Evolutionary conservation across 192 early-diverging fungal genomes (phyloP), one percentile per base, ranked within the genome.

Genomic region (Entomortierella chlamydospora): DNA sequence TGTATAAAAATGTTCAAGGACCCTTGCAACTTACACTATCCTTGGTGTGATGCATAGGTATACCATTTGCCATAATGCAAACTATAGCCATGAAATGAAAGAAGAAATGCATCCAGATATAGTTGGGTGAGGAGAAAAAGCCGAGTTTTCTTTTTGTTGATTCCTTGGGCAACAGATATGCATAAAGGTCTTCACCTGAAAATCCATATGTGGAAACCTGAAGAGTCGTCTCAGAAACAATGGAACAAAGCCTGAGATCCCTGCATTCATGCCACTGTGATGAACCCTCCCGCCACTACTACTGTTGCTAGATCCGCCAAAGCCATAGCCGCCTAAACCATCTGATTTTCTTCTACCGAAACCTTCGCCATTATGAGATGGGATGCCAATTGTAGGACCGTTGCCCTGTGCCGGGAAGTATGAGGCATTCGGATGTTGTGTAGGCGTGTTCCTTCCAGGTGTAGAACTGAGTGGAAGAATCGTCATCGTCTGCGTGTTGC

Each of bases 51-150:
- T 91, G 31, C 90, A 86, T 23, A 96, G 83, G 83, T 96, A 95
- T 15, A 87, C 80, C 95, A 96, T 95, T 81, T 94, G 93, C 94
- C 94, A 95, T 53, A 94, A 78, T 37, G 95, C 95, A 74, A 94
- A 89, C 84, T 96, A 68, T 8, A 26, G 25, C 47, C 22, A 23
- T 5, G 30, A 7, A 50, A 29, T 2, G 20, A 42, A 53, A 29
- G 9, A 22, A 43, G 6, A 42, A n/a, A n/a, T n/a, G n/a, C n/a
- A n/a, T n/a, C n/a, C n/a, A n/a, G n/a, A n/a, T n/a, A n/a, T n/a
- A n/a, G n/a, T n/a, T n/a, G n/a, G n/a, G n/a, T n/a, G n/a, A n/a
- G n/a, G 34, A 37, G 10, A 37, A 37, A 10, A 37, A 7, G 34
- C 34, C 10, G 34, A 37, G 34, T 37, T 37, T n/a, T n/a, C n/a